Base-by-base conservation (phyloP, 75 land plant genomes). In the Pinus albicaulis region DNA sequence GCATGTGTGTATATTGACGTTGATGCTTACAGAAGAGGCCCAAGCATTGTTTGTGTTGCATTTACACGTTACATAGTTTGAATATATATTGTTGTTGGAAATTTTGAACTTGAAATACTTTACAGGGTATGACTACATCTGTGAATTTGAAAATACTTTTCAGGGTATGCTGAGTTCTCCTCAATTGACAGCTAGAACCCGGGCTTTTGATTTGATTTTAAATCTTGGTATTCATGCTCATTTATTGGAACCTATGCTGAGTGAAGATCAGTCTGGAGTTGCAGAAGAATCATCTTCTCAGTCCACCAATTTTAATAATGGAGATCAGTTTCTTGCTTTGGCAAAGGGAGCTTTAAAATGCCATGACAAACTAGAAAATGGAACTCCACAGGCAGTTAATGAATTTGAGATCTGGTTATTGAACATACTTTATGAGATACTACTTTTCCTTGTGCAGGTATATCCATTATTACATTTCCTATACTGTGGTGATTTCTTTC, bases 161-260 rank as follows among this genome's bases (percentile, higher is more conserved):
- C 87, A 96, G 99, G 99, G 89, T n/a, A 98, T 98, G 98, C 80
- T 98, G 60, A 78, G 85, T 74, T 89, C 94, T 76, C 73, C 78
- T 26, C 89, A 60, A 68, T 66, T 86, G 48, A 74, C 91, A 38
- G 91, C 86, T 19, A 86, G 90, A 62, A 68, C 78, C 28, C 94
- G 98, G 62, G 92, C 91, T 20, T 98, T 98, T 90, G 99, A 98
- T 83, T 82, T 98, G 79, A 83, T 98, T 80, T 62, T 98, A 56
- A 98, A 98, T 78, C 98, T 98, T 84, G 99, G 96, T 10, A 92
- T 98, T 65, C 99, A 98, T 89, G 98, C 92, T 34, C 99, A 98
- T 55, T 82, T 98, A 60, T 79, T 98, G 74, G 98, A 98, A 78
- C 98, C 99, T 58, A 84, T 89, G 79, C 80, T 85, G 58, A 70